Evolutionary conservation across 495 filamentous ascomycete genomes (phyloP).

Genomic region (Tuber melanosporum): DNA sequence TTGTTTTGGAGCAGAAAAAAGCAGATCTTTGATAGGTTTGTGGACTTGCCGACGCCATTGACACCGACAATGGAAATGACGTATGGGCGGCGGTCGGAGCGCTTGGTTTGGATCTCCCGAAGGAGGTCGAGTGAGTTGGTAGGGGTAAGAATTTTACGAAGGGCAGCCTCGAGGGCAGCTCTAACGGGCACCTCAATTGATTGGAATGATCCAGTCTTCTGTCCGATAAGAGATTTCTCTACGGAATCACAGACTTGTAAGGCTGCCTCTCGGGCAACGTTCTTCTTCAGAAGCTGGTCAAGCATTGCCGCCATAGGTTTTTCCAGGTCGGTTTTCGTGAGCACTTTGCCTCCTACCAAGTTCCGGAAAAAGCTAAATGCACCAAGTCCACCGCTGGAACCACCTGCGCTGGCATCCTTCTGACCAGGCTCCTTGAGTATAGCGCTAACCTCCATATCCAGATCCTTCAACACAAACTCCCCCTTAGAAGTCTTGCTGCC

Average conservation of each 20-base stretch:
- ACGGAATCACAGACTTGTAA: slow-evolving; percentile 86
- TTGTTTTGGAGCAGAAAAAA: slow-evolving; percentile 96
- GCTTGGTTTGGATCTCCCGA: slow-evolving; percentile 77
- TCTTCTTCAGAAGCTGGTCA: slow-evolving; percentile 89
- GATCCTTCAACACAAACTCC: slow-evolving; percentile 85
- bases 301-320: slow-evolving; percentile 94
- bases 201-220: slow-evolving; percentile 89
- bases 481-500: slow-evolving; percentile 78
- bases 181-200: slow-evolving; percentile 76
- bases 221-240: slow-evolving; percentile 76
- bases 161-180: slow-evolving; percentile 77
- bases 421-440: slow-evolving; percentile 68
- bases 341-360: slow-evolving; percentile 83
- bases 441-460: slow-evolving; percentile 87
- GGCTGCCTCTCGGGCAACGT: slow-evolving; percentile 90
- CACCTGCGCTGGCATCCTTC: slow-evolving; percentile 49
- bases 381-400: slow-evolving; percentile 50
- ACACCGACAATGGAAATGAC: slow-evolving; percentile 97
- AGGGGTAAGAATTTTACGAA: slow-evolving; percentile 90
- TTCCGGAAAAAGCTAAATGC: slow-evolving; percentile 73
- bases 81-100: slow-evolving; percentile 62
- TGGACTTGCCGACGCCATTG: slow-evolving; percentile 96
- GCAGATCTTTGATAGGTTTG: slow-evolving; percentile 91
- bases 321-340: slow-evolving; percentile 78
- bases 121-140: slow-evolving; percentile 90